phyloP scores from a whole-genome alignment of 306 rosid genomes.

The Astragalus glycyphyllos region DNA sequence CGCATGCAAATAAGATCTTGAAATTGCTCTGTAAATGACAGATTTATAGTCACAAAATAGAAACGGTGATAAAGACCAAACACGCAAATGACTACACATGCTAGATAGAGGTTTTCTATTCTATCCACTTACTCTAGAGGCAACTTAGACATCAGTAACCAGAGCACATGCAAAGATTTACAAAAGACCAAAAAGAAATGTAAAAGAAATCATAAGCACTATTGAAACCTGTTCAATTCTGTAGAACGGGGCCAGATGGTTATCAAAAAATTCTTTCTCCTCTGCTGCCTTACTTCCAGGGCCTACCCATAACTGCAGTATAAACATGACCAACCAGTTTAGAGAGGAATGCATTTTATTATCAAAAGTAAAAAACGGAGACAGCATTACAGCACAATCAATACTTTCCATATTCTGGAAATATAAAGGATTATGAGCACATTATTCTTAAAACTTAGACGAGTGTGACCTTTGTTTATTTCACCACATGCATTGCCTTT shows the following conservation, averaged over 20 bases:
- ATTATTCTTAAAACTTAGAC: background rate
- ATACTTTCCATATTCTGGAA: conserved; percentile 22
- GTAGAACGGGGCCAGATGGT: conserved; percentile 94
- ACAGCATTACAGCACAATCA: conserved; percentile 18
- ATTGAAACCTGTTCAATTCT: conserved; percentile 87
- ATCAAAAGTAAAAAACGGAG: conserved; percentile 23
- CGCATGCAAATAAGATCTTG: conserved; percentile 3
- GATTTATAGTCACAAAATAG: too few relatives aligned
- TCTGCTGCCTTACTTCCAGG: conserved; percentile 92
- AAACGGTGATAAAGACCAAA: background rate
- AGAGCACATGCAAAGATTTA: conserved; percentile 38
- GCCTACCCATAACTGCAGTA: conserved; percentile 94
- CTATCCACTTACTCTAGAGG: conserved; percentile 11
- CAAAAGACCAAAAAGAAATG: conserved; percentile 20
- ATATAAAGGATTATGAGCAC: conserved; percentile 5
- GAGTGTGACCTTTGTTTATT: conserved; percentile 4
- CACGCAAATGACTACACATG: conserved; percentile 29
- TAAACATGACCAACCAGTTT: conserved; percentile 37
- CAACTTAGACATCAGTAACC: conserved; percentile 25
- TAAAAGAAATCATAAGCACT: conserved; percentile 13
- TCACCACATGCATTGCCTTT: background rate
- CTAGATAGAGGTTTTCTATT: conserved; percentile 18
- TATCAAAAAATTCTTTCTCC: conserved; percentile 88
- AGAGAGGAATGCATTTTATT: conserved; percentile 19
- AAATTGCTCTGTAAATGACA: too few relatives aligned